Evolutionary conservation across 2,329 filamentous ascomycete genomes (phyloP).

Genomic region (Alternaria panax): DNA sequence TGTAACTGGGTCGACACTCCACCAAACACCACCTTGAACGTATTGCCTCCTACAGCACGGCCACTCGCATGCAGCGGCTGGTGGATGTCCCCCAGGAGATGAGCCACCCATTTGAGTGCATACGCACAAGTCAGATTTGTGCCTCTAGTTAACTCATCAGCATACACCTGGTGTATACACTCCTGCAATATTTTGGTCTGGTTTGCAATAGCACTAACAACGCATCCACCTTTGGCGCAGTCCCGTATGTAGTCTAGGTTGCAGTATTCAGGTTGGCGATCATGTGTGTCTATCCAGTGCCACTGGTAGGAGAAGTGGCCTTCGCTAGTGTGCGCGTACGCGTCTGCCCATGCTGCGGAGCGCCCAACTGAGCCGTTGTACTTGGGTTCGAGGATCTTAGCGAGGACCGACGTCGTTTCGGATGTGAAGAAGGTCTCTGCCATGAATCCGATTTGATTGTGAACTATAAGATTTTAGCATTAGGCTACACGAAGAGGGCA

Average conservation of each 20-base stretch:
- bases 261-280: constrained; percentile 45
- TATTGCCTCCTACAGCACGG: constrained; percentile 50
- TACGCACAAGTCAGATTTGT: constrained; percentile 50
- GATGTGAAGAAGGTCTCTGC: constrained; percentile 48
- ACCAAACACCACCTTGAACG: constrained; percentile 48
- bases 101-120: constrained; percentile 53
- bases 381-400: constrained; percentile 49
- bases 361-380: constrained; percentile 51
- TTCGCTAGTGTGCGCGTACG: constrained; percentile 48
- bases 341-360: constrained; percentile 52
- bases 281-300: constrained; percentile 52
- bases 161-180: constrained; percentile 45
- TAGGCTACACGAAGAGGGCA: neutral
- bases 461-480: constrained; percentile 36
- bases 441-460: constrained; percentile 53
- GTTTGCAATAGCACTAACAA: constrained; percentile 54
- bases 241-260: constrained; percentile 48
- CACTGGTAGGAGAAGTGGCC: constrained; percentile 54
- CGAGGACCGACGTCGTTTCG: constrained; percentile 41
- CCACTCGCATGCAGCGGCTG: constrained; percentile 54
- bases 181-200: constrained; percentile 49
- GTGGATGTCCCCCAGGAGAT: constrained; percentile 53
- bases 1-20: constrained; percentile 47
- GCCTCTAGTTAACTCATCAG: constrained; percentile 31
- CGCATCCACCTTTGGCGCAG: constrained; percentile 50